Conservation (phyloP, 257 asterid genomes). For the Cinchona pubescens region DNA sequence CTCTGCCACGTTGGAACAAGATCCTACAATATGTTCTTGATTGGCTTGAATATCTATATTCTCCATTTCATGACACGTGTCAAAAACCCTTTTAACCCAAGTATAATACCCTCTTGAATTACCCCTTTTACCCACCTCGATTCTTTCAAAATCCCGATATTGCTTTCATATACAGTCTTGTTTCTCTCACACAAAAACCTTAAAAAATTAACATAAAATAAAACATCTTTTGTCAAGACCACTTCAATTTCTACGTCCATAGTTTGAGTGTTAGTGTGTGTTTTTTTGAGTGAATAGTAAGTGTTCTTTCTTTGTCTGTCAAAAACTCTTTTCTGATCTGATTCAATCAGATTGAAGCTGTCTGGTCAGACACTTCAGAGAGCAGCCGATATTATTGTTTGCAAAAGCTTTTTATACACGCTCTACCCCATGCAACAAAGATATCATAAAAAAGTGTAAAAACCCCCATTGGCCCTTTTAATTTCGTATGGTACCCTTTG, state of each 20-base stretch:
- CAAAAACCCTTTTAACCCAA: slow-evolving; percentile 25
- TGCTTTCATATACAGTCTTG: slow-evolving; percentile 34
- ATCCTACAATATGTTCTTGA: slow-evolving; percentile 77
- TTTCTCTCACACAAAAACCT: slow-evolving; percentile 3
- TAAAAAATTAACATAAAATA: neutral
- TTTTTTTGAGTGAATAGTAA: slow-evolving; percentile 20
- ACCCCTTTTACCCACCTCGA: slow-evolving; percentile 60
- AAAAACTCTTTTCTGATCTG: slow-evolving; percentile 16
- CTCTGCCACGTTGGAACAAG: slow-evolving; percentile 66
- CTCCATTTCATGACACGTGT: slow-evolving; percentile 32
- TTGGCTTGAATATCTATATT: slow-evolving; percentile 42
- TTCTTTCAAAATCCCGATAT: slow-evolving; percentile 67
- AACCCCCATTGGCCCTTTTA: slow-evolving; percentile 12
- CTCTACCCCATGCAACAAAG: slow-evolving; percentile 33
- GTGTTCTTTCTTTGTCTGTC: slow-evolving; percentile 39
- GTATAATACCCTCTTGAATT: slow-evolving; percentile 38
- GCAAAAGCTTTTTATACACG: slow-evolving; percentile 15
- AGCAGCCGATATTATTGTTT: slow-evolving; percentile 55
- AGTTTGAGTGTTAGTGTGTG: slow-evolving; percentile 11
- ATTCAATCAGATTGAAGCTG: slow-evolving; percentile 36
- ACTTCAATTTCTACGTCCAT: slow-evolving; percentile 1
- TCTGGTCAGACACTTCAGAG: slow-evolving; percentile 23
- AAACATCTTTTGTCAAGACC: neutral
- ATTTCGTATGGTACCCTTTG: slow-evolving; percentile 15
- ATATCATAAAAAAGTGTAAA: slow-evolving; percentile 6